Conservation (phyloP, 2,329 filamentous ascomycete species). For the Trichoderma breve region DNA sequence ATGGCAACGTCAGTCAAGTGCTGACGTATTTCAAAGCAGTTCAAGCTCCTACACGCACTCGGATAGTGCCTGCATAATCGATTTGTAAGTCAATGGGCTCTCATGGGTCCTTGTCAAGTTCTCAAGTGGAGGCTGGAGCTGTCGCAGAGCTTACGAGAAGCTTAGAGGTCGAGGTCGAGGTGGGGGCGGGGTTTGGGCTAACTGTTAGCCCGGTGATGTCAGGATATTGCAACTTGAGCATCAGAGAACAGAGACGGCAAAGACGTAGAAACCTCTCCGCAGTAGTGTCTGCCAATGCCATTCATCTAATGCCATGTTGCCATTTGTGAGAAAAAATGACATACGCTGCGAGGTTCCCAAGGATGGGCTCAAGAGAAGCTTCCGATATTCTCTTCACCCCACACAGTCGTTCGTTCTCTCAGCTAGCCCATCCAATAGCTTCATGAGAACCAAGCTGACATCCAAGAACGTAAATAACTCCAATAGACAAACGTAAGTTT, state of each 20-base stretch:
- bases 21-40: neutral
- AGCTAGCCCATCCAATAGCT: too few species aligned
- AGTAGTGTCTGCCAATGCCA: neutral
- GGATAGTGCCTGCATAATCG: neutral
- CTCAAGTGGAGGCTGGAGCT: neutral
- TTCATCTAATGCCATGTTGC: neutral
- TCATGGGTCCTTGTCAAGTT: neutral
- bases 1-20: neutral
- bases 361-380: too few species aligned
- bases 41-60: neutral
- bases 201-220: conserved; percentile 10
- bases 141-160: neutral
- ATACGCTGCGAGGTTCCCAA: too few species aligned
- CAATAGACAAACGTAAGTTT: too few species aligned
- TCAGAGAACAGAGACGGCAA: neutral
- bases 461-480: too few species aligned
- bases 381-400: too few species aligned
- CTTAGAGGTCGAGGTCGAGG: neutral
- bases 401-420: too few species aligned
- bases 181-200: conserved; percentile 7
- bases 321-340: neutral
- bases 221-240: neutral
- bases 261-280: neutral
- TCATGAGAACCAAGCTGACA: too few species aligned
- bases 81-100: neutral